Conservation (phyloP, 176 grass and related monocot genomes). For the Ensete glaucum region DNA sequence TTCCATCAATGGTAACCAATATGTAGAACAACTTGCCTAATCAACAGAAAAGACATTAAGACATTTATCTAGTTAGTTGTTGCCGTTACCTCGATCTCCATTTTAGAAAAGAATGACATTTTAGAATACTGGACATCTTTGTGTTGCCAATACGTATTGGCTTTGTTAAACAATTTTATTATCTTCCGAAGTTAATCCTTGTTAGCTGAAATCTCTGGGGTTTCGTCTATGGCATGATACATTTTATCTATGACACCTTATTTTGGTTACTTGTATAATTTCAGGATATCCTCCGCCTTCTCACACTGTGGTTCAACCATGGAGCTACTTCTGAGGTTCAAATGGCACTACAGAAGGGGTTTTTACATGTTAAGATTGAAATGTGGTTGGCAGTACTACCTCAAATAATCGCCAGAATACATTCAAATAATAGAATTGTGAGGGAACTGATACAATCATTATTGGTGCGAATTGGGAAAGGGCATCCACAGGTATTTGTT, state of each 20-base stretch:
- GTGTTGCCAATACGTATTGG: too few species aligned
- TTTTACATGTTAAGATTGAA: slow-evolving; percentile 93
- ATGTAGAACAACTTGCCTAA: too few species aligned
- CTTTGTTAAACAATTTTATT: not conserved
- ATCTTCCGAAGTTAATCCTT: not conserved
- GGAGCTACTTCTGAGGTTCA: slow-evolving; percentile 81
- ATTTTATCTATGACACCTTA: too few species aligned
- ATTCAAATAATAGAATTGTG: slow-evolving; percentile 83
- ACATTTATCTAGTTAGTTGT: too few species aligned
- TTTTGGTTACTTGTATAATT: slow-evolving; percentile 9
- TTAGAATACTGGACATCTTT: too few species aligned
- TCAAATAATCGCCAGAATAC: slow-evolving; percentile 99
- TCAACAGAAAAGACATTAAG: too few species aligned
- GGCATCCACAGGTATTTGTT: slow-evolving; percentile 81
- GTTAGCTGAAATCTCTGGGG: not conserved
- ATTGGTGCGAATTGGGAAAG: slow-evolving; percentile 83
- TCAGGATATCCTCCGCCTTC: slow-evolving; percentile 92
- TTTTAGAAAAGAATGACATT: too few species aligned
- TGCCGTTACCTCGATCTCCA: too few species aligned
- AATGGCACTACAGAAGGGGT: slow-evolving; percentile 75
- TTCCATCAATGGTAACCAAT: too few species aligned
- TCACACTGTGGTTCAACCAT: slow-evolving; percentile 97
- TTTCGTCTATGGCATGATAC: too few species aligned
- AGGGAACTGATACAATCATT: slow-evolving; percentile 94
- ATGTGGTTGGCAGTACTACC: slow-evolving; percentile 98